A percentile compares a stretch with the other conserved stretches of the same genome.
These are phyloP conservation scores for Phytophthora vignae DNA, from an alignment of 352 stramenopile genomes.

Conservation along the genomic window DNA sequence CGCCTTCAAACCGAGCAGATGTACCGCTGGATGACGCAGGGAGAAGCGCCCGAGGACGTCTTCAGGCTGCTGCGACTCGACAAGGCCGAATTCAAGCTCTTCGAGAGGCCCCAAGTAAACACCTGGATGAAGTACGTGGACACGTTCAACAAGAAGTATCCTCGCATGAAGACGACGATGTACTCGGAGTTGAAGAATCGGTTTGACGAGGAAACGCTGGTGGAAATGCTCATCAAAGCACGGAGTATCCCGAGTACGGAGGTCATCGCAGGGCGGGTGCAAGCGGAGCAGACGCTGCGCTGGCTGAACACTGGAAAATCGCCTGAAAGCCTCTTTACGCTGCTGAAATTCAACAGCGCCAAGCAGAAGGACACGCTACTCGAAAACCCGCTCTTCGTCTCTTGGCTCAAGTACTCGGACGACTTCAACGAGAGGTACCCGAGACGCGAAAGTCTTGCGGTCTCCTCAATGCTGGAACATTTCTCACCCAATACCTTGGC, in stretches of 20 bases:
- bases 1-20: slow-evolving; percentile 2
- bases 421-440: background rate
- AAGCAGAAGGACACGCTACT: background rate
- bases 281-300: background rate
- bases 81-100: background rate
- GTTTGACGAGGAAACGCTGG: background rate
- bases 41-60: background rate
- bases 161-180: background rate
- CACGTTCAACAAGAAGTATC: background rate
- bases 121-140: slow-evolving; percentile 2
- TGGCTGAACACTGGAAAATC: background rate
- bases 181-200: background rate
- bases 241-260: background rate
- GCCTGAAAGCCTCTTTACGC: background rate
- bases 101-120: background rate
- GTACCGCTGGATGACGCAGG: background rate
- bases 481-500: background rate
- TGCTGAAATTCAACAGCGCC: background rate
- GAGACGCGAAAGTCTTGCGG: background rate
- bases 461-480: background rate
- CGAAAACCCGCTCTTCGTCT: background rate
- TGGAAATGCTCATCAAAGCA: background rate
- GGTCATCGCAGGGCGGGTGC: background rate
- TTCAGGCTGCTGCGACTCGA: background rate
- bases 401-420: background rate